Base-by-base conservation (phyloP, 371 early-diverging fungal species). In the Apophysomyces elegans region DNA sequence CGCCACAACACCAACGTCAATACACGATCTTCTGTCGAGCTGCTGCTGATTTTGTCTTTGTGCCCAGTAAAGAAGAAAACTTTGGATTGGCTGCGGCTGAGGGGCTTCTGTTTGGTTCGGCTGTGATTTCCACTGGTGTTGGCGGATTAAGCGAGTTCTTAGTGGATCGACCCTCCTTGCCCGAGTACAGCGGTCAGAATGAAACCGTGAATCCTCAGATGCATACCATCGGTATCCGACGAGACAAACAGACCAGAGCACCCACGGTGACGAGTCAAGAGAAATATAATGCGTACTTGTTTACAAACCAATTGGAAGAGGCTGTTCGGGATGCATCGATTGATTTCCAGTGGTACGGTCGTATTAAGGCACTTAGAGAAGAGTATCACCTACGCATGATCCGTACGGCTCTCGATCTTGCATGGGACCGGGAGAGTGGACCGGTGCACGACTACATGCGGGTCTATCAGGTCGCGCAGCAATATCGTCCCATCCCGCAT, bases 31-130 rank as follows among this genome's bases (percentile, higher is more conserved):
- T 82, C 58, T 83, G 73, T 67, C 80, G 88, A 41, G 81, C 84
- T 3, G 88, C 89, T 7, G 86, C 89, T n/a, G 89, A 89, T 72
- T 83, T 87, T 62, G 68, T 81, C 0, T 74, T 87, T 64, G 83
- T 85, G 4, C 88, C 89, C 1, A 81, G 83, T 11, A 56, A 79
- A 39, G 79, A 83, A 0, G 82, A 82, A 58, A 82, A 79, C 47
- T 79, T 82, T 66, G 86, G 86, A 0, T 64, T 84, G 2, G 79
- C 83, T 6, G 83, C 86, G 11, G 86, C 80, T 0, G 86, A 88
- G 59, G 89, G 87, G 4, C 69, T 89, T 50, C 60, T 88, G 21
- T 89, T 87, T 73, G 89, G 89, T 38, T 71, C 86, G 1, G 75
- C 85, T 14, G 79, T 85, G 5, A 84, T 89, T 37, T 84, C 87